Conservation (phyloP, 768 basidiomycete species). For the Lactarius hengduanensis region DNA sequence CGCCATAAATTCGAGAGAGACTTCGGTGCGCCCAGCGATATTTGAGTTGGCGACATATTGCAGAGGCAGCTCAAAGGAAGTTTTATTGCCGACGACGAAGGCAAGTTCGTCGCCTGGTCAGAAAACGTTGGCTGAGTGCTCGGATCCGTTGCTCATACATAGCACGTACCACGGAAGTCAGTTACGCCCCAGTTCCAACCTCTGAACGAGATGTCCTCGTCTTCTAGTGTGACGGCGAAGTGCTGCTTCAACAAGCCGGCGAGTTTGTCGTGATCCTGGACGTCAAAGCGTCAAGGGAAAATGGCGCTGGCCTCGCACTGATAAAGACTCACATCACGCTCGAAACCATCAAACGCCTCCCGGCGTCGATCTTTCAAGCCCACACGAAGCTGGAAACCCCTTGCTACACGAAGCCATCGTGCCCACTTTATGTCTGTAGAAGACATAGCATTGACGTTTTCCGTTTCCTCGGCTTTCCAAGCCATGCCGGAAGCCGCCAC, state of each 20-base stretch:
- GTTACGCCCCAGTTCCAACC: conserved; percentile 99
- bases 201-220: conserved; percentile 82
- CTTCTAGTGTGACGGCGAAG: conserved; percentile 82
- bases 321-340: conserved; percentile 65
- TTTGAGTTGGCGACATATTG: conserved; percentile 91
- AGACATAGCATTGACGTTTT: conserved; percentile 60
- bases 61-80: conserved; percentile 87
- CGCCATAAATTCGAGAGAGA: conserved; percentile 91
- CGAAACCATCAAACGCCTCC: conserved; percentile 92
- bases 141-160: neutral
- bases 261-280: conserved; percentile 89
- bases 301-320: neutral
- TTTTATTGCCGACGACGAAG: conserved; percentile 85
- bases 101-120: conserved; percentile 81
- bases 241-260: conserved; percentile 78
- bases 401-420: conserved; percentile 89
- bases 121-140: conserved; percentile 12
- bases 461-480: conserved; percentile 81
- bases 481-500: conserved; percentile 89
- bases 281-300: conserved; percentile 10
- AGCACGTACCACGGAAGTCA: conserved; percentile 78
- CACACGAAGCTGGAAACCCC: conserved; percentile 86
- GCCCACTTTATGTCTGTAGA: conserved; percentile 80
- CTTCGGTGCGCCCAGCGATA: conserved; percentile 95
- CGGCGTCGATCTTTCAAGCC: conserved; percentile 73